Evolutionary conservation across 257 asterid species (phyloP).

Genomic region (Penstemon davidsonii): DNA sequence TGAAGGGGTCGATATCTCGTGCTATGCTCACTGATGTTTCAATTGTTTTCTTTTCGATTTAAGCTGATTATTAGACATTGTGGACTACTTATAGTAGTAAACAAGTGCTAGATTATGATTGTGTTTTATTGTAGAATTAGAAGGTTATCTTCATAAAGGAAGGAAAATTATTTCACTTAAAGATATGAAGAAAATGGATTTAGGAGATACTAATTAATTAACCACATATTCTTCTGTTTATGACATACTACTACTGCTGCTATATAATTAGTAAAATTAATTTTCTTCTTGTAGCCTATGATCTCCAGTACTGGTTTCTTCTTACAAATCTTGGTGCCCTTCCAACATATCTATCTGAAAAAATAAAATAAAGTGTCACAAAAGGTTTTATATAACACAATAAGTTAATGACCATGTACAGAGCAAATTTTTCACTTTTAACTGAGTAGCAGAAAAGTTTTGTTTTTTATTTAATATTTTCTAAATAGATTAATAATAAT

Average conservation of each 20-base stretch:
- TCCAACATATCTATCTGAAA: constrained; percentile 29
- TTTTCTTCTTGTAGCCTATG: constrained; percentile 11
- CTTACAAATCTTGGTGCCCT: constrained; percentile 39
- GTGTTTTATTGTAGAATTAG: too few relatives aligned
- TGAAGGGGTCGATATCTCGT: constrained; percentile 26
- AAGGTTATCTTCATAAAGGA: too few relatives aligned
- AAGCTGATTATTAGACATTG: background rate
- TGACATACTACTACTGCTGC: background rate
- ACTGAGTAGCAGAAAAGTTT: background rate
- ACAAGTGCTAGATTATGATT: too few relatives aligned
- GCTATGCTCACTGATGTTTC: background rate
- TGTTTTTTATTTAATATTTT: too few relatives aligned
- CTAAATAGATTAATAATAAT: too few relatives aligned
- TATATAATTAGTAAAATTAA: background rate
- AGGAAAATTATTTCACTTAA: too few relatives aligned
- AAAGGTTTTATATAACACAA: background rate
- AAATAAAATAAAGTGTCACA: background rate
- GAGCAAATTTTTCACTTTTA: background rate
- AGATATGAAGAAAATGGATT: background rate
- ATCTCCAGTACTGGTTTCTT: constrained; percentile 35
- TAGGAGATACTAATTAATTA: background rate
- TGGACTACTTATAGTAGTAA: background rate
- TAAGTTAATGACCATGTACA: background rate
- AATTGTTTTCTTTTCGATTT: background rate
- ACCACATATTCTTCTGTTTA: background rate